Evolutionary conservation across 352 stramenopile genomes (phyloP), one percentile per base, ranked within the genome.

Genomic region (Phytopythium cucurbitacearum): DNA sequence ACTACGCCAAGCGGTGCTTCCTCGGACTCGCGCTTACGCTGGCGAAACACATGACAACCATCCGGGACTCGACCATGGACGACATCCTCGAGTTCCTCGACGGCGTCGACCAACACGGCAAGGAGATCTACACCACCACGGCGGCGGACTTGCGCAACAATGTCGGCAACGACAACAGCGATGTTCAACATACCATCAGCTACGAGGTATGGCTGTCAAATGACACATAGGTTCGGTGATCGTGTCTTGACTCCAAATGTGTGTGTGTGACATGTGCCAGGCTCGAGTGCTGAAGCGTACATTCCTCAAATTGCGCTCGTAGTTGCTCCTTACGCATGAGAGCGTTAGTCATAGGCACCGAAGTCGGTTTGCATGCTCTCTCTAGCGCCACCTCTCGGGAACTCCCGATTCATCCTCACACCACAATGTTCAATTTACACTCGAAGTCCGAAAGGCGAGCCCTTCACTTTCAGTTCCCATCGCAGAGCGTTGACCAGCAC

Each of bases 1-100:
- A 95, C 67, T 98, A 98, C 72, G 85, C 87, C 35, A 98, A 98
- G 71, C 80, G 89, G 36, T 98, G 94, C 66, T 98, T 99, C 61
- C 71, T 98, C 37, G 91, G 90, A 0, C 74, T 98, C 8, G 87
- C 91, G 1, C 80, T 97, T 36, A 96, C 91, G 36, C 76, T 98
- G 45, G 88, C 93, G 2, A 98, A 98, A 67, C 86, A 98, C 60
- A 97, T 98, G 87, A 87, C 95, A 39, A 96, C 94, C 33, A 87
- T 99, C 13, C 94, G 95, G 9, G 93, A 98, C 70, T 87, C 89
- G 15, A 97, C 91, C 2, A 85, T 98, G 76, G 89, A 97, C 59
- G 93, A 97, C 54, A 97, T 98, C 50, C 80, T 98, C 57, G 86
- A 87, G 54, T 98, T 97, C 59, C 80, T 98, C 36, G 94, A 98